A percentile compares a stretch with the other conserved stretches of the same genome.
Evolutionary conservation across 1,284 basidiomycete species (phyloP).

Genomic region (Boletus austroedulis): DNA sequence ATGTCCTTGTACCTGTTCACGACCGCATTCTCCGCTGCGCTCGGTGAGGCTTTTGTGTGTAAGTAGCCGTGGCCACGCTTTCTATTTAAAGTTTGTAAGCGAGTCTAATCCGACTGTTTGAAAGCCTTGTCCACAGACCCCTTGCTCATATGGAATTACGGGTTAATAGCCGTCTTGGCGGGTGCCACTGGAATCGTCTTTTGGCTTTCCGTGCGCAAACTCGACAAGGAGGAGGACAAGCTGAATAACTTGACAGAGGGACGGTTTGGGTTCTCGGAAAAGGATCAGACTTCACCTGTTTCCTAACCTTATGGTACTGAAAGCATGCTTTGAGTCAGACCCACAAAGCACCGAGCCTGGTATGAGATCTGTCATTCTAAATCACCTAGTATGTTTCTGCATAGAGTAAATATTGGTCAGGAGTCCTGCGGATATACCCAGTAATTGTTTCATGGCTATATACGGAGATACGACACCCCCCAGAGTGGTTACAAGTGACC

Average conservation of each 20-base stretch:
- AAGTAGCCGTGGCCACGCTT: constrained; percentile 4
- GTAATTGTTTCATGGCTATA: no score
- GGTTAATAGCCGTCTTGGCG: constrained; percentile 44
- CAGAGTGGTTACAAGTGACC: no score
- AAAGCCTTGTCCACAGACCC: constrained; percentile 51
- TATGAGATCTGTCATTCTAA: no score
- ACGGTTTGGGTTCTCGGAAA: constrained; percentile 29
- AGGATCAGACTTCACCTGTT: not conserved
- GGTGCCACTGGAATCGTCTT: constrained; percentile 46
- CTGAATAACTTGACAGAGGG: constrained; percentile 52
- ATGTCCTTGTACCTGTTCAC: constrained; percentile 74
- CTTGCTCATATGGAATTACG: constrained; percentile 55
- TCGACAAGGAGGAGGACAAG: constrained; percentile 63
- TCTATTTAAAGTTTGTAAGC: not conserved
- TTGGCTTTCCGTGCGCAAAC: constrained; percentile 57
- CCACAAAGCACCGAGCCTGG: no score
- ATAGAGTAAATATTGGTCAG: no score
- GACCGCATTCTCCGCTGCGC: constrained; percentile 59
- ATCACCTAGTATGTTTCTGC: no score
- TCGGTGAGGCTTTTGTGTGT: constrained; percentile 71
- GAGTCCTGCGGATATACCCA: no score
- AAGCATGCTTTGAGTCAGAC: no score
- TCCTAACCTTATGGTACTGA: no score
- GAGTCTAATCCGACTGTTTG: constrained; percentile 40
- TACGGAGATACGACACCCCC: no score